Base-by-base conservation (phyloP, 257 asterid genomes). In the Vinca minor region DNA sequence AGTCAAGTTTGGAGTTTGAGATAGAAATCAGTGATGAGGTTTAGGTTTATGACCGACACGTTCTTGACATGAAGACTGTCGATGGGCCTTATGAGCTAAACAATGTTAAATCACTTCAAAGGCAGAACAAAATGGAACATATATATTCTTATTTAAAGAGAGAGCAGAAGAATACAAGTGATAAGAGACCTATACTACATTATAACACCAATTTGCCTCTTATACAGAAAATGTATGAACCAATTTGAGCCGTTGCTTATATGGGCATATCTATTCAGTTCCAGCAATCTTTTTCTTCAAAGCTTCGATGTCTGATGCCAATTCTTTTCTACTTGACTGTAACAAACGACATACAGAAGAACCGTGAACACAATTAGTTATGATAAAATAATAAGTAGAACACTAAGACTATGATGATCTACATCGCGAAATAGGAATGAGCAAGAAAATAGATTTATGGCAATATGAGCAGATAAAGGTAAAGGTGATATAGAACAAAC, bases 311-410 rank as follows among this genome's bases (percentile, higher is more conserved):
- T 93, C 99, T 48, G 84, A 39, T 25, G 84, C 87, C 80, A 93
- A 68, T 67, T 93, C 97, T 77, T 89, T 93, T 72, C 99, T 85
- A 78, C 95, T 84, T 2, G 95, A 82, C 99, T 87, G 95, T 79
- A 72, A 7, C 3, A 18, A 26, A 28, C 4, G 47, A 36, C 59
- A 61, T n/a, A n/a, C n/a, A n/a, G n/a, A n/a, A n/a, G n/a, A n/a
- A n/a, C n/a, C n/a, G n/a, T n/a, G n/a, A n/a, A n/a, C n/a, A n/a
- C n/a, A n/a, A n/a, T n/a, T n/a, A n/a, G n/a, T n/a, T n/a, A n/a
- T n/a, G n/a, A n/a, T n/a, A n/a, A n/a, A n/a, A n/a, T n/a, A n/a
- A n/a, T n/a, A n/a, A n/a, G n/a, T n/a, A n/a, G n/a, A n/a, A n/a
- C n/a, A n/a, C n/a, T n/a, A n/a, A n/a, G n/a, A n/a, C n/a, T n/a